These are phyloP conservation scores for Leishmania gerbilli DNA, from an alignment of 208 protist genomes.

Conservation along the genomic window DNA sequence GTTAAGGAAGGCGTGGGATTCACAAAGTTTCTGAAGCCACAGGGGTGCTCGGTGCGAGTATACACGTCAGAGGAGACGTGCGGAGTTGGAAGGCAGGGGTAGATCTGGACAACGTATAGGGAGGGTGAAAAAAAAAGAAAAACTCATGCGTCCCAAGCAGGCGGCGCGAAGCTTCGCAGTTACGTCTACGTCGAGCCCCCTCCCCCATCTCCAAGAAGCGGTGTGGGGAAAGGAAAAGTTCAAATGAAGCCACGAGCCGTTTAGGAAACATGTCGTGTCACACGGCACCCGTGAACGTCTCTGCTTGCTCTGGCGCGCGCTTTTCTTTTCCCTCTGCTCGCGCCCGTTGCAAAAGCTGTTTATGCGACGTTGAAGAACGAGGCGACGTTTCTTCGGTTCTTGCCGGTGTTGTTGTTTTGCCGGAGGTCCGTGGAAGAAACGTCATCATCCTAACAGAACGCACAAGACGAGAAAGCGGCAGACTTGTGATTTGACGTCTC, in stretches of 20 bases:
- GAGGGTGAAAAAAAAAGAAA: not conserved
- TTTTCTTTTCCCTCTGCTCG: too few relatives aligned
- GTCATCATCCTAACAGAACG: slow-evolving; percentile 2
- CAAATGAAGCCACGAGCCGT: not conserved
- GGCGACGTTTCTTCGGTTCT: not conserved
- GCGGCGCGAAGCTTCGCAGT: not conserved
- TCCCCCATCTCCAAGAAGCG: too few relatives aligned
- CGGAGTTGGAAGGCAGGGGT: not conserved
- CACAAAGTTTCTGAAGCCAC: not conserved
- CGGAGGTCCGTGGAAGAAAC: not conserved
- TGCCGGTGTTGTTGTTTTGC: not conserved
- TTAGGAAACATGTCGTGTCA: not conserved
- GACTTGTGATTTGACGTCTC: not conserved
- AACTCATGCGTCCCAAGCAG: not conserved
- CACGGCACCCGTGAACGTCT: not conserved
- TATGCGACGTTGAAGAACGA: not conserved
- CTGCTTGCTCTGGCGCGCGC: not conserved
- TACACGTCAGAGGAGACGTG: not conserved
- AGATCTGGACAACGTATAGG: not conserved
- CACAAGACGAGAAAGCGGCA: not conserved
- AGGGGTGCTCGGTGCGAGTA: not conserved
- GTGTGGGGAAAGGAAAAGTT: not conserved
- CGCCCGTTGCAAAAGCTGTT: too few relatives aligned
- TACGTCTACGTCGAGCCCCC: too few relatives aligned
- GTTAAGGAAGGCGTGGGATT: not conserved